Evolutionary conservation across 495 filamentous ascomycete species (phyloP).

Genomic region (Lasiosphaeria hispida): DNA sequence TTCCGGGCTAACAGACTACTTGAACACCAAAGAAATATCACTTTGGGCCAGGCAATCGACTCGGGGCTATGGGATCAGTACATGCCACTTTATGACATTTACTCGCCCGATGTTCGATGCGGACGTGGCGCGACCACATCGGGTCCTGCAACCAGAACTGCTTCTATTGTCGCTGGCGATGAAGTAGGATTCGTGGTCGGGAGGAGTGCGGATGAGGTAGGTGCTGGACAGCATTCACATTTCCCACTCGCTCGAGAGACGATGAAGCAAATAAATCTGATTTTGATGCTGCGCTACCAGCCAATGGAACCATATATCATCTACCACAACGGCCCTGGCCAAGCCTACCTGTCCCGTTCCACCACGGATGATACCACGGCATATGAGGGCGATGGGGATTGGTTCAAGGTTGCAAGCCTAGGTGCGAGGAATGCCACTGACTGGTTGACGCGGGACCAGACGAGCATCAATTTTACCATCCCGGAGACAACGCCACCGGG

Average conservation of each 20-base stretch:
- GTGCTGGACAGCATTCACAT: no score
- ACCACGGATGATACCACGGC: not conserved
- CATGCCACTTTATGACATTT: conserved; percentile 13
- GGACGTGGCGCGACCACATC: conserved; percentile 3
- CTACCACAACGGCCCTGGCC: conserved; percentile 10
- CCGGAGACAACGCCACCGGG: conserved; percentile 3
- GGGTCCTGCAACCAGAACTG: not conserved
- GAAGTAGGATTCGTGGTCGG: conserved; percentile 11
- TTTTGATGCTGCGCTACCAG: no score
- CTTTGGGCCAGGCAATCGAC: conserved; percentile 5
- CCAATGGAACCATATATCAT: conserved; percentile 9
- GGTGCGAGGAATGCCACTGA: conserved; percentile 1
- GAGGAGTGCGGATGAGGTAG: conserved; percentile 7
- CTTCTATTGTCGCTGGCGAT: conserved; percentile 4
- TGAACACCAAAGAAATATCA: conserved; percentile 1
- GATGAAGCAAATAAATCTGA: no score
- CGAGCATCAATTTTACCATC: conserved; percentile 15
- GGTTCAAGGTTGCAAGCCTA: conserved; percentile 6
- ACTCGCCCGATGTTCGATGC: conserved; percentile 10
- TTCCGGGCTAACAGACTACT: not conserved
- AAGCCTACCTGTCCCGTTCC: conserved; percentile 6
- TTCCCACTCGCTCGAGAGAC: not conserved
- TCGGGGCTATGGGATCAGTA: conserved; percentile 13
- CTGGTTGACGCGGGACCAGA: conserved; percentile 10
- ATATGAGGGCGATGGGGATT: conserved; percentile 4